Percentiles rank a stretch among this genome's conserved stretches.
Conservation (phyloP, 2,329 filamentous ascomycete genomes). For the Karstenula rhodostoma region DNA sequence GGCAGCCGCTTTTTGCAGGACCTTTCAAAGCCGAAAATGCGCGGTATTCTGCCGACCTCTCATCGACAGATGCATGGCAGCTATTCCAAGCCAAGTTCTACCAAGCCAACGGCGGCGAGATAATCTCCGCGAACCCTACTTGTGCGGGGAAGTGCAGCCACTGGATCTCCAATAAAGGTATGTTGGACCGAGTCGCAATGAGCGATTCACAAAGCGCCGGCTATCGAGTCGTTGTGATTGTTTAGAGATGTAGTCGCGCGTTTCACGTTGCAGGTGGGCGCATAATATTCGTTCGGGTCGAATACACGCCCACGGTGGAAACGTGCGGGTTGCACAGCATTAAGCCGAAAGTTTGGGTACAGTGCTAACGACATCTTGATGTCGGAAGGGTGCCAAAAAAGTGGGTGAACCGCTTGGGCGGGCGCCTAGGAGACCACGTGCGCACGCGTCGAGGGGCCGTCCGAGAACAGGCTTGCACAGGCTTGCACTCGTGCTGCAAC, state of each 20-base stretch:
- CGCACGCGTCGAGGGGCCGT: too few relatives aligned
- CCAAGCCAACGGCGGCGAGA: background rate
- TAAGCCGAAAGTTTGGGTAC: too few relatives aligned
- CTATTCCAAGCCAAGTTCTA: background rate
- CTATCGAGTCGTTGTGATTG: background rate
- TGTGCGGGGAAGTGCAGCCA: conserved; percentile 5
- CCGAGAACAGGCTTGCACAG: too few relatives aligned
- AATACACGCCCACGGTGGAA: background rate
- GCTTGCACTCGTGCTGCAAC: too few relatives aligned
- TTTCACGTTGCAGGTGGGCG: too few relatives aligned
- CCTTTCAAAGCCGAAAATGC: background rate
- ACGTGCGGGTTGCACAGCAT: too few relatives aligned
- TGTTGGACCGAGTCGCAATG: background rate
- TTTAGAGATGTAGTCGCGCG: background rate
- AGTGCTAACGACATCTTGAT: too few relatives aligned
- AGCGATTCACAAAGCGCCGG: background rate
- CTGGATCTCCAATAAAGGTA: background rate
- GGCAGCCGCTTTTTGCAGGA: background rate
- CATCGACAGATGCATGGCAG: background rate
- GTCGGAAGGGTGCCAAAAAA: too few relatives aligned
- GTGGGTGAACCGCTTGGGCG: too few relatives aligned
- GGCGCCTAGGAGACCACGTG: too few relatives aligned
- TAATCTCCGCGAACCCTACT: background rate
- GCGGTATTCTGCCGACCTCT: background rate
- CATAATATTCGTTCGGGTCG: background rate